phyloP scores from a whole-genome alignment of 2,329 filamentous ascomycete species.

The Alternaria brassicae region DNA sequence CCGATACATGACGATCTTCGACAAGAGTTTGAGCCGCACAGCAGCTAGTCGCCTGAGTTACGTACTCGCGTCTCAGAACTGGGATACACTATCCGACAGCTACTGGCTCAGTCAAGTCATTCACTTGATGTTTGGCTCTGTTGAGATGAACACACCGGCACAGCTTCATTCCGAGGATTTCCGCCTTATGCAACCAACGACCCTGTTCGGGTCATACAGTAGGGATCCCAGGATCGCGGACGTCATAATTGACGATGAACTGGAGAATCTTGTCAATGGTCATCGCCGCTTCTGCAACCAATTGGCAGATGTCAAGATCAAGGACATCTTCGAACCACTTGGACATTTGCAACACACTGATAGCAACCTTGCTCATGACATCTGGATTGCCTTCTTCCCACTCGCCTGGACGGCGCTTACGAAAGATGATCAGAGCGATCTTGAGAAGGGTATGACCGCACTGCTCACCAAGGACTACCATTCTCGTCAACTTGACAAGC shows the following conservation, averaged over 20 bases:
- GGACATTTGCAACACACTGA: constrained; percentile 92
- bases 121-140: constrained; percentile 87
- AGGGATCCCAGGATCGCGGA: constrained; percentile 70
- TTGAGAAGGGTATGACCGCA: constrained; percentile 89
- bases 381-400: constrained; percentile 92
- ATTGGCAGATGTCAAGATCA: constrained; percentile 82
- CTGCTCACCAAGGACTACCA: constrained; percentile 96
- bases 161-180: constrained; percentile 87
- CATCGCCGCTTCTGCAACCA: constrained; percentile 86
- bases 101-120: constrained; percentile 98
- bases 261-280: constrained; percentile 77
- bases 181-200: constrained; percentile 74
- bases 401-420: constrained; percentile 90
- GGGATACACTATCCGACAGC: constrained; percentile 92
- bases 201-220: constrained; percentile 74
- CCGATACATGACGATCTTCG: constrained; percentile 94
- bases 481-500: constrained; percentile 88
- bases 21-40: constrained; percentile 90
- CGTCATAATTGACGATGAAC: constrained; percentile 80
- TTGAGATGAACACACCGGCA: constrained; percentile 82
- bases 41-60: constrained; percentile 89
- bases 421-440: constrained; percentile 85
- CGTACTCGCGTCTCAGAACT: constrained; percentile 90
- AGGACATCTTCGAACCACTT: constrained; percentile 88
- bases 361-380: constrained; percentile 77